These are phyloP conservation scores for Stellera chamaejasme DNA, from an alignment of 345 rosid genomes.

Conservation along the genomic window DNA sequence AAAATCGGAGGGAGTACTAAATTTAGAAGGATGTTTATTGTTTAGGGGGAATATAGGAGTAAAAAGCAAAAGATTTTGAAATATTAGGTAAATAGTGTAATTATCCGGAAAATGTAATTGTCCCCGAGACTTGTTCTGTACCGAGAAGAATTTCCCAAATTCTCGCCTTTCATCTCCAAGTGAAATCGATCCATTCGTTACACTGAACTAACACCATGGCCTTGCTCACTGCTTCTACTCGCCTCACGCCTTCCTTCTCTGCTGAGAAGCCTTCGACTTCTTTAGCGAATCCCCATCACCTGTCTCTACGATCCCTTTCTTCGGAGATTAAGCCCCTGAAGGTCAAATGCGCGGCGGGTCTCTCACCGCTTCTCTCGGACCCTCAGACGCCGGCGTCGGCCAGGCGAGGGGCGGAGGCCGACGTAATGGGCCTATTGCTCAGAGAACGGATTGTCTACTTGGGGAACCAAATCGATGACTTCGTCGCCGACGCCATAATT, in stretches of 20 bases:
- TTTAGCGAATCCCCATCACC: conserved; percentile 15
- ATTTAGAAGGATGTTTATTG: no score
- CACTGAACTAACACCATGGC: conserved; percentile 31
- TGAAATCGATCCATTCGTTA: background rate
- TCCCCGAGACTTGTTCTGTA: no score
- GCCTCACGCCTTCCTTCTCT: conserved; percentile 19
- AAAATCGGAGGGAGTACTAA: no score
- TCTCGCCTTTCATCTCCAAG: no score
- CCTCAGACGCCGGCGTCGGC: conserved; percentile 62
- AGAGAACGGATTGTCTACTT: conserved; percentile 80
- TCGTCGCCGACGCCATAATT: conserved; percentile 78
- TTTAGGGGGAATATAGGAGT: no score
- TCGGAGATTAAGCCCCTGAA: conserved; percentile 21
- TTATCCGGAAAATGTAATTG: no score
- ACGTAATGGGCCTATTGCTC: conserved; percentile 83
- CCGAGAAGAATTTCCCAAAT: no score
- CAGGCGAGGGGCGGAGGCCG: conserved; percentile 65
- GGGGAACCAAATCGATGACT: conserved; percentile 69
- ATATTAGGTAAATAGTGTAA: no score
- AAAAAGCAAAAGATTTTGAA: no score
- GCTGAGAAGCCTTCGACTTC: conserved; percentile 12
- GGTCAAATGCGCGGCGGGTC: conserved; percentile 23
- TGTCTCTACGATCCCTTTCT: conserved; percentile 18
- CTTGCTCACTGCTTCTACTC: conserved; percentile 37
- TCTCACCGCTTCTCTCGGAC: conserved; percentile 13